Percentiles rank a stretch among this genome's conserved stretches.
Conservation (phyloP, 106 monocot species). For the Allium fistulosum region DNA sequence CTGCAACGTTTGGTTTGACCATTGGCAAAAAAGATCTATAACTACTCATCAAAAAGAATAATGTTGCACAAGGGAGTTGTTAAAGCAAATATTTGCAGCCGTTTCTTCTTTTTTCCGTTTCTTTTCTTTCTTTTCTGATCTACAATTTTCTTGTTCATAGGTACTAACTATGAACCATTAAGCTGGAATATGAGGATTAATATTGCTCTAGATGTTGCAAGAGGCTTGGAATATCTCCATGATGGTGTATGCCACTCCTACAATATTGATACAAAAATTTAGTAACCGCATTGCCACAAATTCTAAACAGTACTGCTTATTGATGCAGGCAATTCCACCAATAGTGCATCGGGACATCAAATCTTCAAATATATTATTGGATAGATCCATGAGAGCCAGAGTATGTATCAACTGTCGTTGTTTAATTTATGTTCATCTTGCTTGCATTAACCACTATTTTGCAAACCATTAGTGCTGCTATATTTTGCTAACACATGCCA, state of each 20-base stretch:
- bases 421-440: not conserved
- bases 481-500: too few relatives aligned
- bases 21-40: too few relatives aligned
- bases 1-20: too few relatives aligned
- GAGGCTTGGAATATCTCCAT: constrained; percentile 97
- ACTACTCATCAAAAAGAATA: not conserved
- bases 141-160: constrained; percentile 12
- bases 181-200: constrained; percentile 72
- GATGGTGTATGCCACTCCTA: constrained; percentile 62
- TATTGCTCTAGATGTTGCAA: constrained; percentile 90
- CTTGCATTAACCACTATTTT: not conserved
- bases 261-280: too few relatives aligned
- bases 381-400: constrained; percentile 75
- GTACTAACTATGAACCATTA: constrained; percentile 39
- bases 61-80: not conserved
- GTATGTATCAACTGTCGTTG: constrained; percentile 28
- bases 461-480: too few relatives aligned
- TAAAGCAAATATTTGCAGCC: too few relatives aligned
- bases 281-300: too few relatives aligned
- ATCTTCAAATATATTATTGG: constrained; percentile 88
- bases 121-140: too few relatives aligned
- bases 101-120: too few relatives aligned
- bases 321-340: constrained; percentile 78
- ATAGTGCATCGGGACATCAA: constrained; percentile 96
- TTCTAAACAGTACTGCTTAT: not conserved